Percentiles rank a stretch among this genome's conserved stretches.
phyloP scores from a whole-genome alignment of 1,284 basidiomycete genomes.

The Spongispora temasekensis region DNA sequence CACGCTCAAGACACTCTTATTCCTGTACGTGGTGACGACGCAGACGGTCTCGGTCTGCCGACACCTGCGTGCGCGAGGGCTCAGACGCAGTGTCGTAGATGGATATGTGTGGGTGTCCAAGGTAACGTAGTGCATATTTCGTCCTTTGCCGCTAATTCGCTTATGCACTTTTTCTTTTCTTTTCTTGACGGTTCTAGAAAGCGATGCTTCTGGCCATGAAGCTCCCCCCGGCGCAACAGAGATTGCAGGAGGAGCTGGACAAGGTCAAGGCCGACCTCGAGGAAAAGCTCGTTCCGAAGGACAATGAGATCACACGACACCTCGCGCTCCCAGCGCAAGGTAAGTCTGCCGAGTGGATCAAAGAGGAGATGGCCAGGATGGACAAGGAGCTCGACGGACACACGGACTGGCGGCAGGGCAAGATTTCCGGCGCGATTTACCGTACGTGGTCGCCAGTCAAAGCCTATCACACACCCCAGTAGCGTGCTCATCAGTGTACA shows the following conservation, averaged over 20 bases:
- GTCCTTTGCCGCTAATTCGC: neutral
- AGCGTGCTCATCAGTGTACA: neutral
- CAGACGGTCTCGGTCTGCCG: conserved; percentile 56
- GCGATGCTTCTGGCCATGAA: conserved; percentile 63
- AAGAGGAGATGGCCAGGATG: conserved; percentile 79
- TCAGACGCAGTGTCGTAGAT: conserved; percentile 52
- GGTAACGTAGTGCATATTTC: conserved; percentile 37
- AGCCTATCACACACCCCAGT: too few species aligned
- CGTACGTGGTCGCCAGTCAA: conserved; percentile 68
- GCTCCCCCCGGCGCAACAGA: conserved; percentile 66
- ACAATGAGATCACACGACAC: conserved; percentile 59
- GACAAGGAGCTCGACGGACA: conserved; percentile 53
- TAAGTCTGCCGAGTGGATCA: conserved; percentile 74
- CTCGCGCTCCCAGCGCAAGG: conserved; percentile 70
- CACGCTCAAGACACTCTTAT: conserved; percentile 58
- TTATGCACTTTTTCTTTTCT: neutral
- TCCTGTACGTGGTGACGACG: conserved; percentile 61
- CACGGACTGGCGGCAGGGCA: conserved; percentile 71
- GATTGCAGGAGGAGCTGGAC: conserved; percentile 72
- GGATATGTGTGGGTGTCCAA: conserved; percentile 58
- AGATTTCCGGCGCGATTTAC: conserved; percentile 87
- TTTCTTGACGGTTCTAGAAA: conserved; percentile 39
- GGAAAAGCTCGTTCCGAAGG: conserved; percentile 67
- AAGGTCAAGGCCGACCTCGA: conserved; percentile 68
- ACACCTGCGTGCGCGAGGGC: conserved; percentile 77